phyloP scores from a whole-genome alignment of 768 basidiomycete species.

The Amanita subjunquillea region DNA sequence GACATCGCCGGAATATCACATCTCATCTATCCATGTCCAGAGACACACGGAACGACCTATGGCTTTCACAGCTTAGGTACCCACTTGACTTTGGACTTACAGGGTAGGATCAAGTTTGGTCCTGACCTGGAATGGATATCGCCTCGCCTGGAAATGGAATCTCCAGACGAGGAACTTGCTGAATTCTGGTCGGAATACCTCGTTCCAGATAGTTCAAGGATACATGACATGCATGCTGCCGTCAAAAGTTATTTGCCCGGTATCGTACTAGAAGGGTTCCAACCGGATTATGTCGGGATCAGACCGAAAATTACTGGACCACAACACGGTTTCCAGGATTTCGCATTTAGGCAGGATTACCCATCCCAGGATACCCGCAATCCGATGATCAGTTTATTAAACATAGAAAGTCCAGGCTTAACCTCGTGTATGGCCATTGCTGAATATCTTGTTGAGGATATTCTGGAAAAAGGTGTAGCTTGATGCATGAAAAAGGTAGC shows the following conservation, averaged over 20 bases:
- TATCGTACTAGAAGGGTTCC: slow-evolving; percentile 47
- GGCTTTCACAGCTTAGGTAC: slow-evolving; percentile 84
- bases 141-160: slow-evolving; percentile 20
- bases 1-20: slow-evolving; percentile 58
- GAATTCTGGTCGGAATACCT: slow-evolving; percentile 75
- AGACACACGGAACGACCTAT: slow-evolving; percentile 42
- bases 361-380: slow-evolving; percentile 24
- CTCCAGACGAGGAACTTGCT: slow-evolving; percentile 28
- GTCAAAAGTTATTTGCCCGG: slow-evolving; percentile 68
- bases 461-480: slow-evolving; percentile 20
- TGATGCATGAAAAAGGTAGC: not conserved
- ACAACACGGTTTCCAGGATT: slow-evolving; percentile 74
- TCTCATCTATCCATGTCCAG: slow-evolving; percentile 89
- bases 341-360: slow-evolving; percentile 60
- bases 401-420: slow-evolving; percentile 89
- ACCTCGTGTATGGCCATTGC: slow-evolving; percentile 84
- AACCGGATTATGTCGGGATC: slow-evolving; percentile 78
- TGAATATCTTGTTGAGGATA: slow-evolving; percentile 63
- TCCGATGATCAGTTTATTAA: slow-evolving; percentile 74
- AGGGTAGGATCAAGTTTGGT: slow-evolving; percentile 81
- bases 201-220: slow-evolving; percentile 47
- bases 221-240: slow-evolving; percentile 57
- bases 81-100: slow-evolving; percentile 81
- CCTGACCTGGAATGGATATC: slow-evolving; percentile 87
- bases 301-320: slow-evolving; percentile 82